phyloP scores from a whole-genome alignment of 164 flowering plant species.

The Cinnamomum chago region DNA sequence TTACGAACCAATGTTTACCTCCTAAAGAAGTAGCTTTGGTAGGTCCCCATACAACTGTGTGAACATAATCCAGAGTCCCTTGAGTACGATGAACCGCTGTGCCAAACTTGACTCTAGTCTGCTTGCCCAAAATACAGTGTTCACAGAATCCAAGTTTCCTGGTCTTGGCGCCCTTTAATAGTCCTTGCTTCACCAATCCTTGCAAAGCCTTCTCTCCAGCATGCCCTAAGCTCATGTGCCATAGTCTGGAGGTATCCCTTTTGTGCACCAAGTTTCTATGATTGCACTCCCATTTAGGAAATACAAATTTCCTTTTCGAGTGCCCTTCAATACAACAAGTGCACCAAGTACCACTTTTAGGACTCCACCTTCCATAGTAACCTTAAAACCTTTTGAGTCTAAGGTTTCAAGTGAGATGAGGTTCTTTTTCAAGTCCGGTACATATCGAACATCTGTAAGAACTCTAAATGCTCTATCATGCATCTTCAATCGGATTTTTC shows the following conservation, averaged over 20 bases:
- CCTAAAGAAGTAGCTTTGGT: too few relatives aligned
- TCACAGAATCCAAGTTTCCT: neutral
- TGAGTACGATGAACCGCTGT: neutral
- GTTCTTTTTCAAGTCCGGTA: too few relatives aligned
- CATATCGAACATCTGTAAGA: neutral
- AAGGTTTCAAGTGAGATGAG: neutral
- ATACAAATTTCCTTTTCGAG: neutral
- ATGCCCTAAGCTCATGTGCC: neutral
- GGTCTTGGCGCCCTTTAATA: neutral
- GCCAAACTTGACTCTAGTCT: neutral
- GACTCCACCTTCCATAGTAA: neutral
- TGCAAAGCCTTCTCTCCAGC: neutral
- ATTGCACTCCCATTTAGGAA: neutral
- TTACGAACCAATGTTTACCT: neutral
- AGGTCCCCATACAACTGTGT: neutral
- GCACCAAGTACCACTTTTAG: neutral
- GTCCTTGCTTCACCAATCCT: neutral
- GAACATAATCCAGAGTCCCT: constrained; percentile 9
- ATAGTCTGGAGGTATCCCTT: neutral
- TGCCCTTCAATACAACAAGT: neutral
- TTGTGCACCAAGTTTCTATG: too few relatives aligned
- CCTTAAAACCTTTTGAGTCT: neutral
- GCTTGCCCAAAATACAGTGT: constrained; percentile 13
- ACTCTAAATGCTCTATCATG: neutral
- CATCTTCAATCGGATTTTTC: constrained; percentile 2